phyloP scores from a whole-genome alignment of 768 basidiomycete species.

The Rhizopogon vesiculosus region DNA sequence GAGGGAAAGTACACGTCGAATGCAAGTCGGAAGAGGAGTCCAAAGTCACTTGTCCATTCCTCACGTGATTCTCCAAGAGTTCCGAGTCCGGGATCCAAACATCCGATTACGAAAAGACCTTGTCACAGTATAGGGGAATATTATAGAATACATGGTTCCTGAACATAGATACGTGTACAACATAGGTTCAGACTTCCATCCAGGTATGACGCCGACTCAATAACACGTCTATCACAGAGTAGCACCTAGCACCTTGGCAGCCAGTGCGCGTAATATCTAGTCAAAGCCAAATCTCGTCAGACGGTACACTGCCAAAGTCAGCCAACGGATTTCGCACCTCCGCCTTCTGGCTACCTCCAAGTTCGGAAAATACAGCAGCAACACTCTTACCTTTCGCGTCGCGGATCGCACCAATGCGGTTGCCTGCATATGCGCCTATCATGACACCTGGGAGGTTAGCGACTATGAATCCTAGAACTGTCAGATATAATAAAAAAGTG shows the following conservation, averaged over 20 bases:
- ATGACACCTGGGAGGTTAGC: constrained; percentile 85
- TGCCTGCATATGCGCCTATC: constrained; percentile 84
- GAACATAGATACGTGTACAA: not conserved
- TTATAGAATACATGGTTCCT: not conserved
- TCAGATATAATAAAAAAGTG: constrained; percentile 35
- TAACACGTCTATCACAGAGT: constrained; percentile 27
- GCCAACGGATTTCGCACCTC: constrained; percentile 48
- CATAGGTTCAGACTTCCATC: too few relatives aligned
- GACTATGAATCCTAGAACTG: constrained; percentile 36
- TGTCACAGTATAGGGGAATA: too few relatives aligned
- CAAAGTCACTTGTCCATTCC: not conserved
- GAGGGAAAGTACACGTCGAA: not conserved
- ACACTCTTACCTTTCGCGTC: constrained; percentile 96
- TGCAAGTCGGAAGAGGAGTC: not conserved
- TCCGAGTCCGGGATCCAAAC: not conserved
- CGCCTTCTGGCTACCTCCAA: constrained; percentile 78
- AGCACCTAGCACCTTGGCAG: constrained; percentile 78
- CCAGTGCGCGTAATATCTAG: constrained; percentile 77
- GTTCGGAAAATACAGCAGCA: constrained; percentile 76
- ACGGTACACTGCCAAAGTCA: not conserved
- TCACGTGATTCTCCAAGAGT: not conserved
- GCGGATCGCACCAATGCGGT: constrained; percentile 84
- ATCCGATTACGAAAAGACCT: too few relatives aligned
- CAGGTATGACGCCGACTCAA: not conserved
- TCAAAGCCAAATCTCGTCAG: not conserved